phyloP scores from a whole-genome alignment of 202 grass and related monocot species.

The Eragrostis tef region DNA sequence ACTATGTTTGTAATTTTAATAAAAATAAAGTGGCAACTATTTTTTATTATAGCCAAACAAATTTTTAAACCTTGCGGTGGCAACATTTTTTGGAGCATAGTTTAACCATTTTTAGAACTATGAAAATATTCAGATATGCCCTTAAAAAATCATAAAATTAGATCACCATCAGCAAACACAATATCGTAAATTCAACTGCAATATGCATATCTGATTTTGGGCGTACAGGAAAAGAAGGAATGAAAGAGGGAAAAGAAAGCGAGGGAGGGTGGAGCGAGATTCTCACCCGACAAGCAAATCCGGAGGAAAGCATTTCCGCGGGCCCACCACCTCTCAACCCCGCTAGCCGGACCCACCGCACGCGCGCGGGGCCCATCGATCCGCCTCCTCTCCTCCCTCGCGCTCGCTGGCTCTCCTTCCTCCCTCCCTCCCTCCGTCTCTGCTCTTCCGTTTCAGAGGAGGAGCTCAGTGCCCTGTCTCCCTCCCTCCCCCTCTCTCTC shows the following conservation, averaged over 20 bases:
- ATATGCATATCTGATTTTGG: slow-evolving; percentile 3
- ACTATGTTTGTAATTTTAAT: too few relatives aligned
- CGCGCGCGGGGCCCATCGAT: slow-evolving; percentile 31
- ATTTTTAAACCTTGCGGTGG: too few relatives aligned
- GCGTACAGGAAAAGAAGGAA: neutral
- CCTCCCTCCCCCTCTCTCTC: neutral
- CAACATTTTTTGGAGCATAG: too few relatives aligned
- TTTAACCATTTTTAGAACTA: too few relatives aligned
- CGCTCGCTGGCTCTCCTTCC: neutral
- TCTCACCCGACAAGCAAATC: slow-evolving; percentile 74
- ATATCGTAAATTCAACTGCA: neutral
- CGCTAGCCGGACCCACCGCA: slow-evolving; percentile 40
- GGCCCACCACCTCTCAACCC: slow-evolving; percentile 44
- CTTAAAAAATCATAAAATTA: neutral
- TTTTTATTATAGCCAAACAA: too few relatives aligned
- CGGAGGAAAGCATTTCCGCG: slow-evolving; percentile 56
- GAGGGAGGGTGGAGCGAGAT: slow-evolving; percentile 45
- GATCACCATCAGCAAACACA: neutral
- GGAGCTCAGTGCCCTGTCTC: neutral
- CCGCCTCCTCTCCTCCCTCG: neutral
- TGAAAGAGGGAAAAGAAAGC: neutral
- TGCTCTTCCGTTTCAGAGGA: neutral
- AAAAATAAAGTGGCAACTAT: too few relatives aligned
- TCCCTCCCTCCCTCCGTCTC: neutral
- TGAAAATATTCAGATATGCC: too few relatives aligned